Evolutionary conservation across 1,284 basidiomycete species (phyloP).

Genomic region (Uromyces viciae-fabae): DNA sequence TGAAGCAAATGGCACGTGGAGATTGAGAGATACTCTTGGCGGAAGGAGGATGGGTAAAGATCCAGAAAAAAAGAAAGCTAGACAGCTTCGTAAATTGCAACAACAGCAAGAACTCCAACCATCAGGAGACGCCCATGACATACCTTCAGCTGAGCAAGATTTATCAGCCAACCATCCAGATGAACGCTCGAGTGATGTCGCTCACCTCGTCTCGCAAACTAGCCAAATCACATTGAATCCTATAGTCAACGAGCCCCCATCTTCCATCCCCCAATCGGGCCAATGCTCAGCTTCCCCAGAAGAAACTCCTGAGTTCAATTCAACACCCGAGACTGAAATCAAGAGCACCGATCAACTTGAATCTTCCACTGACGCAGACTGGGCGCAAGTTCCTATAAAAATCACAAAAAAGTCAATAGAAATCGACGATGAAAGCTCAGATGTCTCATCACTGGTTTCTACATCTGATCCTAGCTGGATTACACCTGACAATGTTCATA

Average conservation of each 20-base stretch:
- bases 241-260: not conserved
- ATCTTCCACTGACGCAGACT: constrained; percentile 58
- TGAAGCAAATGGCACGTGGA: constrained; percentile 59
- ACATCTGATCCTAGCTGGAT: constrained; percentile 71
- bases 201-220: not conserved
- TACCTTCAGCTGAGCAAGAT: not conserved
- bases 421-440: constrained; percentile 66
- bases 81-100: constrained; percentile 42
- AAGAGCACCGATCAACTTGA: constrained; percentile 22
- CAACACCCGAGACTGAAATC: constrained; percentile 32
- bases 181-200: not conserved
- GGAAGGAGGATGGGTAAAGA: constrained; percentile 46
- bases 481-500: constrained; percentile 78
- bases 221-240: not conserved
- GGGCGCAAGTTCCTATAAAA: constrained; percentile 46
- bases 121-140: not conserved
- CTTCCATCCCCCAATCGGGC: constrained; percentile 9
- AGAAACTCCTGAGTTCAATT: constrained; percentile 20
- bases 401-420: constrained; percentile 57
- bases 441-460: constrained; percentile 25
- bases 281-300: constrained; percentile 39
- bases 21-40: constrained; percentile 59
- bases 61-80: constrained; percentile 48
- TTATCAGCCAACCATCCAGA: not conserved
- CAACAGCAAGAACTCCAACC: not conserved